Percentiles rank a stretch among this genome's conserved stretches.
Conservation (phyloP, 129 eudicot genomes). For the Artemisia tridentata region DNA sequence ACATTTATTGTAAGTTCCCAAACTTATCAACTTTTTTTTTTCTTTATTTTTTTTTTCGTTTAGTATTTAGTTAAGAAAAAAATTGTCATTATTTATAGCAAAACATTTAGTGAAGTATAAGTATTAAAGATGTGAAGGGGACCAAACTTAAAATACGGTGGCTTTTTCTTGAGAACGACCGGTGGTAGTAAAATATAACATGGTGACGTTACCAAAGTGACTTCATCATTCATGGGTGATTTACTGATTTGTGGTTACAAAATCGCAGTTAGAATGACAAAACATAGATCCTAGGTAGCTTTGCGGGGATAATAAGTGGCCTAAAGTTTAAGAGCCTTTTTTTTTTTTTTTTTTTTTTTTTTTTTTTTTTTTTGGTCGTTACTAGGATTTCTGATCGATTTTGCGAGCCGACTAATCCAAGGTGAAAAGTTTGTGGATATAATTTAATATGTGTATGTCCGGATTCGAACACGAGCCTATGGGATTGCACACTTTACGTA, state of each 20-base stretch:
- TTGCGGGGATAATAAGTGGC: background rate
- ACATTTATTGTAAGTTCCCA: no score
- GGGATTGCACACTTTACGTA: no score
- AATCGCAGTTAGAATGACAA: background rate
- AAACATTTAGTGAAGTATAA: background rate
- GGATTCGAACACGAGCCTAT: no score
- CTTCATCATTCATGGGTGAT: background rate
- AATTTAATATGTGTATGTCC: no score
- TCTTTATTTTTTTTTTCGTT: background rate
- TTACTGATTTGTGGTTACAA: background rate
- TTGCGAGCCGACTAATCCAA: no score
- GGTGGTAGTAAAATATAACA: background rate
- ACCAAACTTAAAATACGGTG: background rate
- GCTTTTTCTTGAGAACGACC: background rate
- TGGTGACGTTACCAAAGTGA: background rate
- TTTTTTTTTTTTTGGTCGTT: no score
- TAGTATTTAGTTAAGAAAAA: no score
- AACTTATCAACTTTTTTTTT: background rate
- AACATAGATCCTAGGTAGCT: background rate
- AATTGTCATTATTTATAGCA: no score
- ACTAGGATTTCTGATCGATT: no score
- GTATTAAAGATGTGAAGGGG: background rate
- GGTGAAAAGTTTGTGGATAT: no score
- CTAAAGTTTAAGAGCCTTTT: no score
- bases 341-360: no score